Percentiles rank a stretch among this genome's conserved stretches.
Conservation (phyloP, 352 stramenopile genomes). For the Halophytophthora polymorphica region DNA sequence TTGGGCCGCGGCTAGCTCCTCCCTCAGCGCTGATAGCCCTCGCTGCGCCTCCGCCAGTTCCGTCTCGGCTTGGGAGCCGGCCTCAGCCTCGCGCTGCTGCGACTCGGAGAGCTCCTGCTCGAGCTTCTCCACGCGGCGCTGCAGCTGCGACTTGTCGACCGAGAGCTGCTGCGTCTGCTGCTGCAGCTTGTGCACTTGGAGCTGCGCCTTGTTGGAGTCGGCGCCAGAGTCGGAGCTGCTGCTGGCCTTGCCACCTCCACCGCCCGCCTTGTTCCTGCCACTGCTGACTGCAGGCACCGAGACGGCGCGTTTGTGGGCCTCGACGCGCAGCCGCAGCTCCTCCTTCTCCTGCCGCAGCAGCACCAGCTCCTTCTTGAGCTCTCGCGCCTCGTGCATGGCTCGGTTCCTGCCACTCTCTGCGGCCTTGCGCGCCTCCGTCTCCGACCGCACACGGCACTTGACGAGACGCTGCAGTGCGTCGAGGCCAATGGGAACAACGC, state of each 20-base stretch:
- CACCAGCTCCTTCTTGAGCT: constrained; percentile 78
- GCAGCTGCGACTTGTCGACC: constrained; percentile 13
- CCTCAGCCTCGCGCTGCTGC: constrained; percentile 15
- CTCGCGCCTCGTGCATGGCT: constrained; percentile 60
- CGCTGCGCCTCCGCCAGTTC: constrained; percentile 19
- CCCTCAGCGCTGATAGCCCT: constrained; percentile 16
- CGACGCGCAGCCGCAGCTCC: constrained; percentile 40
- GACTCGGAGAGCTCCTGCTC: constrained; percentile 35
- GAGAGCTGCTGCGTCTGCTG: constrained; percentile 30
- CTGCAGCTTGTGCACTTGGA: constrained; percentile 21
- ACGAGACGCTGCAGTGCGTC: constrained; percentile 61
- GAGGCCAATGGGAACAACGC: background rate
- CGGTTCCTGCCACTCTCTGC: constrained; percentile 73
- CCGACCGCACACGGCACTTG: constrained; percentile 72
- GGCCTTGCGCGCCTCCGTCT: constrained; percentile 71
- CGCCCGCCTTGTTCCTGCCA: background rate
- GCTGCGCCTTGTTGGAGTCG: constrained; percentile 14
- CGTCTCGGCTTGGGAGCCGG: constrained; percentile 16
- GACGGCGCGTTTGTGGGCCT: constrained; percentile 11
- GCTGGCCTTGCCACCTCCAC: constrained; percentile 28
- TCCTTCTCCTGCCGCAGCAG: constrained; percentile 74
- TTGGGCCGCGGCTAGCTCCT: too few relatives aligned
- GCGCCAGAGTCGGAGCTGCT: background rate
- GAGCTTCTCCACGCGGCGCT: constrained; percentile 14
- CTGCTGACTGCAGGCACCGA: constrained; percentile 11